phyloP scores from a whole-genome alignment of 1,139 yeast species.

The Candida labiduridarum region DNA sequence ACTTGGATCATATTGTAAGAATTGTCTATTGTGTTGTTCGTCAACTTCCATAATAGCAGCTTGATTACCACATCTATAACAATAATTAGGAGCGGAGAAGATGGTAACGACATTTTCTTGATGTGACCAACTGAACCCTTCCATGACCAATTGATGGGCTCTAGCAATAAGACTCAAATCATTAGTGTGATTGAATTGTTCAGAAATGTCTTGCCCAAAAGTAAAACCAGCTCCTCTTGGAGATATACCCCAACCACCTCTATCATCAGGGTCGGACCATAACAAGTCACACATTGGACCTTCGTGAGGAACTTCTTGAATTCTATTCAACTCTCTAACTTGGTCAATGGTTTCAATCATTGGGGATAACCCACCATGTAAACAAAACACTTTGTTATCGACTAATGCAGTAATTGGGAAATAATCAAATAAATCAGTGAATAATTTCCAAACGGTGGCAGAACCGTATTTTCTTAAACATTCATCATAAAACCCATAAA shows the following conservation, averaged over 20 bases:
- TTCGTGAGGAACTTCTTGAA: conserved; percentile 97
- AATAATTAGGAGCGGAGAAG: conserved; percentile 97
- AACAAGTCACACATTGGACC: conserved; percentile 98
- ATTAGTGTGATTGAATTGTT: conserved; percentile 82
- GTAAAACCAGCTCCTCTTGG: conserved; percentile 98
- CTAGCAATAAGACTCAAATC: conserved; percentile 87
- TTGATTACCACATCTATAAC: conserved; percentile 97
- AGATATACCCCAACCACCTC: conserved; percentile 95
- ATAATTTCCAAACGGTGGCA: conserved; percentile 88
- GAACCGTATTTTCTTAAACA: conserved; percentile 93
- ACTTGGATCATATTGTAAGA: conserved; percentile 91
- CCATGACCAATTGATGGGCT: conserved; percentile 98
- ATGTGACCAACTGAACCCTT: conserved; percentile 82
- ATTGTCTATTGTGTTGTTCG: conserved; percentile 85
- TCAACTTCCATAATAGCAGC: conserved; percentile 99
- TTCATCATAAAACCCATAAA: conserved; percentile 97
- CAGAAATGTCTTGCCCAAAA: conserved; percentile 54
- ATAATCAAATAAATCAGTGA: conserved; percentile 83
- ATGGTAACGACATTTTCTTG: conserved; percentile 93
- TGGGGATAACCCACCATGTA: conserved; percentile 97
- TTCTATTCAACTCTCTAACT: conserved; percentile 81
- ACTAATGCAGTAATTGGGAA: conserved; percentile 93
- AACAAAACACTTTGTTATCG: conserved; percentile 86
- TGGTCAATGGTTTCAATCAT: conserved; percentile 88
- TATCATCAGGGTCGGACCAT: conserved; percentile 98